Percentiles rank a stretch among this genome's conserved stretches.
phyloP scores from a whole-genome alignment of 305 asterid species.

The Solanum hybrid region DNA sequence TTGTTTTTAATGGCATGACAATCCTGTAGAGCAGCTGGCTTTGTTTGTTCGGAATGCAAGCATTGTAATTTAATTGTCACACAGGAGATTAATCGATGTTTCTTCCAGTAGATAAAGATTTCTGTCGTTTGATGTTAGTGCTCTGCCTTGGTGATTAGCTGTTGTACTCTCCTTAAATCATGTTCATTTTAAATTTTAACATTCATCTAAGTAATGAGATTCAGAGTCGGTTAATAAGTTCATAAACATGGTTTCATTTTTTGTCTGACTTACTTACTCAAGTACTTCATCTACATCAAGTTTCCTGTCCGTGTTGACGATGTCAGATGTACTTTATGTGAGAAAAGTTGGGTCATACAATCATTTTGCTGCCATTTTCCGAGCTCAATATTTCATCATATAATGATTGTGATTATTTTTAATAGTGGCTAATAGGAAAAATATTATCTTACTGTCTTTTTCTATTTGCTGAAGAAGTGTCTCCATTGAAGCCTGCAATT shows the following conservation, averaged over 20 bases:
- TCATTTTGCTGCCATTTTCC: neutral
- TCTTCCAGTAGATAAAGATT: neutral
- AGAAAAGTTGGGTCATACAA: neutral
- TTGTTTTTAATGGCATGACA: neutral
- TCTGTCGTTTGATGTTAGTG: neutral
- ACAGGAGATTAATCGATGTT: neutral
- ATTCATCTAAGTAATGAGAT: neutral
- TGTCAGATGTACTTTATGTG: neutral
- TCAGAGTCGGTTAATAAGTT: neutral
- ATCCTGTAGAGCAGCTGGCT: neutral
- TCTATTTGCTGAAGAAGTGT: conserved; percentile 3
- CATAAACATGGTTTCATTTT: neutral
- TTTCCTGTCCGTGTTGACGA: neutral
- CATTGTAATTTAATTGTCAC: neutral
- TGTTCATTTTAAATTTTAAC: neutral
- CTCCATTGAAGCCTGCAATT: neutral
- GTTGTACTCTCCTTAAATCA: neutral
- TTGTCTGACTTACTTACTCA: neutral
- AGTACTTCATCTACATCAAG: neutral
- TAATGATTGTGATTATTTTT: neutral
- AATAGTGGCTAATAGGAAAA: neutral
- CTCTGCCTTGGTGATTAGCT: neutral
- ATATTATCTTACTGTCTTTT: neutral
- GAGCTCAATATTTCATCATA: neutral
- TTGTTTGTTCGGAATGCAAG: neutral